Evolutionary conservation across 2,329 filamentous ascomycete genomes (phyloP), one percentile per base, ranked within the genome.

Genomic region (Beauveria australis): DNA sequence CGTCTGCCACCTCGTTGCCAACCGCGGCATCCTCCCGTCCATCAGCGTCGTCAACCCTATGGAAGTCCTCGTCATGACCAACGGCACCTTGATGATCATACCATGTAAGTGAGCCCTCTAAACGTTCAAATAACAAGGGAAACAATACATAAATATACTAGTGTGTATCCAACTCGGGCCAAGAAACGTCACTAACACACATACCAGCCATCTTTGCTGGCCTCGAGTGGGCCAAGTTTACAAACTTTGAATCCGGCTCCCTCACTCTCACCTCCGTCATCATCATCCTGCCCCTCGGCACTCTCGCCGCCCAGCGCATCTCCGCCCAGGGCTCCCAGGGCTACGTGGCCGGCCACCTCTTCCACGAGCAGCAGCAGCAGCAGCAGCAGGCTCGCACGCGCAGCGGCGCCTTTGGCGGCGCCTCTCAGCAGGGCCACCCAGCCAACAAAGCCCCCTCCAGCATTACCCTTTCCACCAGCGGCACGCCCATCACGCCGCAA

Each of bases 41-140:
- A 69, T 74, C 3, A 71, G 71, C 53, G 70, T 74, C 0, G 66
- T 84, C 44, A 79, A 71, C 0, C 75, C 80, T 5, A 79, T 84
- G 74, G 81, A 85, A 64, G 75, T 82, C 8, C 72, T 84, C 26
- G 74, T 82, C 55, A 79, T 83, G 66, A 80, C 80, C 53, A 84
- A 84, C 43, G 81, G 80, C 12, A 64, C 82, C 1, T 71, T 85
- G 59, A 84, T 84, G 82, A 64, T 82, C 18, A 68, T 82, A 10
- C 81, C 81, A n/a, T 78, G 81, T 83, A 69, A 52, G 74, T 22
- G 16, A 22, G 26, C 47, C 3, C 7, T 7, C 10, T 22, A 10
- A n/a, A 49, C 18, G 3, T 26, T 12, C 37, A 18, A 55, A 40
- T 19, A 18, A 6, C 1, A 40, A 24, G 18, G 5, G 6, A 22